Base-by-base conservation (phyloP, 257 asterid genomes). In the Craterostigma plantagineum region DNA sequence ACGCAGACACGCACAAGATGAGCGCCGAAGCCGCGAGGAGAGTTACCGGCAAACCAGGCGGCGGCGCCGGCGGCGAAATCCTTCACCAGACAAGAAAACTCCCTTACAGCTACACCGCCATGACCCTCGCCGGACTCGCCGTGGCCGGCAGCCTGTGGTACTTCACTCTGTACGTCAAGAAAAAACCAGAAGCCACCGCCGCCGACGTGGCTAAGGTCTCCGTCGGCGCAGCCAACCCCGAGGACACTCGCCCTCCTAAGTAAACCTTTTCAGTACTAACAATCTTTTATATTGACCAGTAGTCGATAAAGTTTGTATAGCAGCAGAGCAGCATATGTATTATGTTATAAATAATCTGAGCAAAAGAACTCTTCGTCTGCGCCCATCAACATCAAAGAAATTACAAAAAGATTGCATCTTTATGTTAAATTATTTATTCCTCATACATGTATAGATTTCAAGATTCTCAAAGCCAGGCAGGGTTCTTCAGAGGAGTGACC, bases 401-500 rank as follows among this genome's bases (percentile, higher is more conserved):
- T n/a, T n/a, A n/a, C n/a, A n/a, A n/a, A n/a, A n/a, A n/a, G n/a
- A n/a, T n/a, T n/a, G n/a, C n/a, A n/a, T n/a, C n/a, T n/a, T n/a
- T n/a, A n/a, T n/a, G n/a, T n/a, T n/a, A n/a, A n/a, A n/a, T n/a
- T n/a, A n/a, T n/a, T n/a, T n/a, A n/a, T n/a, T n/a, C n/a, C n/a
- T n/a, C n/a, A n/a, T n/a, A n/a, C n/a, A n/a, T n/a, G n/a, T n/a
- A n/a, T n/a, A n/a, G n/a, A n/a, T n/a, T n/a, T n/a, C n/a, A n/a
- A n/a, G n/a, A n/a, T 5, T n/a, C n/a, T 77, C 67, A 87, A 69
- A 90, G 44, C 95, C 98, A 90, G 33, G 98, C 93, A 7, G 98
- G 93, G 52, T 90, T 79, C 61, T 66, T 70, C 34, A 90, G 43
- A 17, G 92, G 17, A 18, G 83, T 79, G 18, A 72, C 92, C 9